Base-by-base conservation (phyloP, 495 filamentous ascomycete species). In the Penicillium cinerascens region DNA sequence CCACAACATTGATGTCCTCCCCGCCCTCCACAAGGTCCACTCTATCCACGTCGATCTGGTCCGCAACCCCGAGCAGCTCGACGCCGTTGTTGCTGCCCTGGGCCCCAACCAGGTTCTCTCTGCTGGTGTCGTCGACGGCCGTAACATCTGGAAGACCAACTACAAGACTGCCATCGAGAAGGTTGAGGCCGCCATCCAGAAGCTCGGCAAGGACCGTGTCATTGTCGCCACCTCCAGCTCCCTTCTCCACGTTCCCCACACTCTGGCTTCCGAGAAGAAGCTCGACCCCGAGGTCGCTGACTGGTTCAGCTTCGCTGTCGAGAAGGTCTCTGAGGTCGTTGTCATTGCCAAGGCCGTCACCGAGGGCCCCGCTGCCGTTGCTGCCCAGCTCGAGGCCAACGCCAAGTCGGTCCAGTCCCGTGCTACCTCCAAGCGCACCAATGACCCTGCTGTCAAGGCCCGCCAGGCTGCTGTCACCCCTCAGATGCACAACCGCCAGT, bases 111-210 rank as follows among this genome's bases (percentile, higher is more conserved):
- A 96, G 76, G 74, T 84, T 51, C 87, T 98, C 52, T 97, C 95
- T 49, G 83, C 82, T 61, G 93, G 93, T 86, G 86, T 98, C 59
- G 93, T 98, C 57, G 91, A 97, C 65, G 95, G 93, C 61, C 89
- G 93, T 67, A 98, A 98, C 82, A 98, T 98, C 83, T 98, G 93
- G 93, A 97, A 98, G 90, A 96, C 89, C 75, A 90, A 96, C 83
- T 87, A 95, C 74, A 83, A 91, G 81, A 82, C 82, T 63, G 89
- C 92, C 57, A 91, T 97, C 60, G 90, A 88, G 78, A 82, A 81
- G 63, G 85, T 92, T 59, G 87, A 97, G 81, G 80, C 83, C 33
- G 92, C 91, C 55, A 78, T 96, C 67, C 87, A 95, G 78, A 88
- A 89, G 74, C 85, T 98, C 45, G 92, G 95, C 73, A 88, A 92